Conservation (phyloP, 306 rosid species). For the Citrullus amarus region DNA sequence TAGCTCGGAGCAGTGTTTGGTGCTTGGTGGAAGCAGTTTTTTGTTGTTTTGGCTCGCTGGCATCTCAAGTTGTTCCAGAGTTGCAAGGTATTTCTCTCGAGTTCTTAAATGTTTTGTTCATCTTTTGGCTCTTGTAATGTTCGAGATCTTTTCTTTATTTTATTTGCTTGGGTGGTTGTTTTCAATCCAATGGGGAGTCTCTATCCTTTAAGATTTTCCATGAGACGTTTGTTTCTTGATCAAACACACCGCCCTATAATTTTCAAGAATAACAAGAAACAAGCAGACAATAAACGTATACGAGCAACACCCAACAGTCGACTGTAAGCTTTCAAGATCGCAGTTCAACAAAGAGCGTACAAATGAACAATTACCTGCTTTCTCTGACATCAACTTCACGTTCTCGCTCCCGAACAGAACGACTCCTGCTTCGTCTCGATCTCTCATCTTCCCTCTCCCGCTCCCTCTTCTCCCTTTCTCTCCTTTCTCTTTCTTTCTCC, state of each 20-base stretch:
- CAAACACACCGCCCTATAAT: background rate
- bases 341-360: background rate
- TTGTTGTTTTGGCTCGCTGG: background rate
- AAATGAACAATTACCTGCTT: conserved; percentile 35
- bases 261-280: background rate
- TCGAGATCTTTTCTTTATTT: background rate
- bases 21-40: background rate
- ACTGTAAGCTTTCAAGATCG: background rate
- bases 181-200: background rate
- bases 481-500: conserved; percentile 8
- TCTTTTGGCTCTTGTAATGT: background rate
- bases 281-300: background rate
- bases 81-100: background rate
- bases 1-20: background rate
- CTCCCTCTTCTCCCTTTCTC: conserved; percentile 10
- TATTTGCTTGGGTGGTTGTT: background rate
- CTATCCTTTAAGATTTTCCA: background rate
- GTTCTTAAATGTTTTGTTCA: background rate
- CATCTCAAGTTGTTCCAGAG: background rate
- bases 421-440: conserved; percentile 27
- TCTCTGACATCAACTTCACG: conserved; percentile 56
- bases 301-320: background rate
- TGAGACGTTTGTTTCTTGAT: background rate
- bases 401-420: conserved; percentile 41
- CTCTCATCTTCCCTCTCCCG: conserved; percentile 17